A percentile compares a stretch with the other conserved stretches of the same genome.
Evolutionary conservation across 371 early-diverging fungal species (phyloP).

Genomic region (Mortierella sp.): DNA sequence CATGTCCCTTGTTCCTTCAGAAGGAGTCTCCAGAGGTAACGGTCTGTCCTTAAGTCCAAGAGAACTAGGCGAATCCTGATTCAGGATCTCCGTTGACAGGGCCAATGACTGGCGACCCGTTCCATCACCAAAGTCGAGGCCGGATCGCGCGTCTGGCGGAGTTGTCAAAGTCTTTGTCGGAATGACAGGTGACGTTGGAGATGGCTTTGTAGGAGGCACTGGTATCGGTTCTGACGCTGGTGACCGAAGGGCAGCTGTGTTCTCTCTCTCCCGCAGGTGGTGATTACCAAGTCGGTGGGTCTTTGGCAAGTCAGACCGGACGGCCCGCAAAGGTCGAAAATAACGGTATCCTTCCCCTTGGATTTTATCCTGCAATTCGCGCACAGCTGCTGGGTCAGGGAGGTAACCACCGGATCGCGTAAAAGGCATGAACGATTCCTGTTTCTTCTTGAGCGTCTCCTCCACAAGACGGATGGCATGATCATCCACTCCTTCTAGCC

Average conservation of each 20-base stretch:
- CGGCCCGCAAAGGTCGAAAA: conserved; percentile 9
- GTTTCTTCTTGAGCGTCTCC: conserved; percentile 48
- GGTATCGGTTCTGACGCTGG: not conserved
- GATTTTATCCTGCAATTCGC: conserved; percentile 16
- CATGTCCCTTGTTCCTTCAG: conserved; percentile 13
- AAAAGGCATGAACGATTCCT: conserved; percentile 53
- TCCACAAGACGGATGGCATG: conserved; percentile 58
- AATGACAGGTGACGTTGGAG: not conserved
- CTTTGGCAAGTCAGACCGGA: conserved; percentile 1
- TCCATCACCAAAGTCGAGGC: not conserved
- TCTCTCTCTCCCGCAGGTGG: not conserved
- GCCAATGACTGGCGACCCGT: not conserved
- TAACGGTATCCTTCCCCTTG: conserved; percentile 15
- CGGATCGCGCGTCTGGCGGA: not conserved
- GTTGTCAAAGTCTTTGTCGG: not conserved
- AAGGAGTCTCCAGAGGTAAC: conserved; percentile 8
- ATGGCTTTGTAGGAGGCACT: not conserved
- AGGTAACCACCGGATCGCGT: conserved; percentile 56
- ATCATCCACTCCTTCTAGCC: conserved; percentile 50
- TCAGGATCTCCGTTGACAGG: not conserved
- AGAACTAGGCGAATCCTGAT: not conserved
- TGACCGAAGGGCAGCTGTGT: not conserved
- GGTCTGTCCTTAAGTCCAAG: conserved; percentile 17
- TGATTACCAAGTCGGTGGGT: not conserved
- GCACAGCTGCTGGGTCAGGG: conserved; percentile 36